These are phyloP conservation scores for Microstroma glucosiphilum DNA, from an alignment of 1,284 basidiomycete species.

Conservation along the genomic window DNA sequence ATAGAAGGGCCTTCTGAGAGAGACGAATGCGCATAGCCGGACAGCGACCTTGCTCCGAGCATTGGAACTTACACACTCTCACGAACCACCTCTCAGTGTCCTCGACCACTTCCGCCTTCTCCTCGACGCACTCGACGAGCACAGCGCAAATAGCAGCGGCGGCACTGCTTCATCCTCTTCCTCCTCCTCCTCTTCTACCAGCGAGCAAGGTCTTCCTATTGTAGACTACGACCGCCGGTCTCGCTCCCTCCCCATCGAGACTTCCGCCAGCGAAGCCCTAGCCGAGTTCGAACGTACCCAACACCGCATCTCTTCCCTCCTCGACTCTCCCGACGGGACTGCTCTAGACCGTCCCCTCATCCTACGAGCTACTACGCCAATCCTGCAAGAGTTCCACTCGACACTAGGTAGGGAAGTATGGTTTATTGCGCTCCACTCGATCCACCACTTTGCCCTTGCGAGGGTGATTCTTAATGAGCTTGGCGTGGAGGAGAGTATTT, in stretches of 20 bases:
- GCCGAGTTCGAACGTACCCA: constrained; percentile 21
- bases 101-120: constrained; percentile 37
- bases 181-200: too few relatives aligned
- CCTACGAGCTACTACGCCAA: constrained; percentile 39
- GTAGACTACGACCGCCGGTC: constrained; percentile 39
- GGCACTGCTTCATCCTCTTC: too few relatives aligned
- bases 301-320: not conserved
- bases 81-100: constrained; percentile 13
- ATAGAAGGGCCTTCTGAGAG: too few relatives aligned
- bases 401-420: constrained; percentile 25
- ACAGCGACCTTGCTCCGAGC: too few relatives aligned
- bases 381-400: constrained; percentile 15
- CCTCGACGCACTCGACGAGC: constrained; percentile 20
- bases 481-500: constrained; percentile 19
- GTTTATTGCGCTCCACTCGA: constrained; percentile 43
- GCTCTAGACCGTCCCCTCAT: constrained; percentile 15
- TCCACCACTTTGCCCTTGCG: constrained; percentile 45
- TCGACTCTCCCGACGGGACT: constrained; percentile 15
- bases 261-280: constrained; percentile 20
- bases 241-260: constrained; percentile 25
- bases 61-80: not conserved
- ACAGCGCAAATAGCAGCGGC: too few relatives aligned
- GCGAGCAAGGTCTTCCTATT: constrained; percentile 8
- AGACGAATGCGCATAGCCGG: too few relatives aligned
- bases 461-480: constrained; percentile 42